phyloP scores from a whole-genome alignment of 1,139 yeast genomes.

The Geotrichum citri-aurantii region DNA sequence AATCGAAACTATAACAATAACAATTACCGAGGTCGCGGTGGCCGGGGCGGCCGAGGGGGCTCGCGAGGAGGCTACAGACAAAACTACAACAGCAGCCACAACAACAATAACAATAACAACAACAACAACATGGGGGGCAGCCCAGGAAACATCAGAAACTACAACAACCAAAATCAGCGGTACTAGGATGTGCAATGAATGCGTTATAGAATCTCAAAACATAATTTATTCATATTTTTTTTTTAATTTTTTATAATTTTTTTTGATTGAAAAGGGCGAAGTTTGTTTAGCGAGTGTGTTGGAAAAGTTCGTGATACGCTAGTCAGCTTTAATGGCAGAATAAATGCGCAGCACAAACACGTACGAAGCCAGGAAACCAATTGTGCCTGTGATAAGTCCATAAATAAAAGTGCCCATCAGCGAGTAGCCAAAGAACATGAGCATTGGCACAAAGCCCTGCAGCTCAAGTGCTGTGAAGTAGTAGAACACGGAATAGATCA shows the following conservation, averaged over 20 bases:
- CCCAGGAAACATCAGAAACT: slow-evolving; percentile 1
- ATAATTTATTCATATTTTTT: neutral
- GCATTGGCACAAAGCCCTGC: slow-evolving; percentile 58
- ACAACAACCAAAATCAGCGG: slow-evolving; percentile 17
- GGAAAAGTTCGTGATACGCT: slow-evolving; percentile 1
- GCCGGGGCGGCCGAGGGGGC: slow-evolving; percentile 23
- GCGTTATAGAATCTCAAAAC: neutral
- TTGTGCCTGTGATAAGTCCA: slow-evolving; percentile 70
- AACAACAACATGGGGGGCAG: neutral
- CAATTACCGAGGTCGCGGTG: slow-evolving; percentile 21
- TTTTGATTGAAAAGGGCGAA: neutral
- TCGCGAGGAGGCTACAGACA: slow-evolving; percentile 21
- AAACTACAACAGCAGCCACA: slow-evolving; percentile 18
- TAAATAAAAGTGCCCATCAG: slow-evolving; percentile 56
- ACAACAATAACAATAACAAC: slow-evolving; percentile 12
- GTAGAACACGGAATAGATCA: slow-evolving; percentile 63
- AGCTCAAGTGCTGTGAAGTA: slow-evolving; percentile 38
- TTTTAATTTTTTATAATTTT: neutral
- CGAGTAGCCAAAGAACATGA: slow-evolving; percentile 69
- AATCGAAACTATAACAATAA: slow-evolving; percentile 22
- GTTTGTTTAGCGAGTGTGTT: neutral
- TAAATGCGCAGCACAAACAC: slow-evolving; percentile 55
- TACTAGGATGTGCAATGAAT: slow-evolving; percentile 4
- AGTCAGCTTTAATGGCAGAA: slow-evolving; percentile 55
- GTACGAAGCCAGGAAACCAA: slow-evolving; percentile 63